phyloP scores from a whole-genome alignment of 2,329 filamentous ascomycete genomes.

The Calonectria montana region DNA sequence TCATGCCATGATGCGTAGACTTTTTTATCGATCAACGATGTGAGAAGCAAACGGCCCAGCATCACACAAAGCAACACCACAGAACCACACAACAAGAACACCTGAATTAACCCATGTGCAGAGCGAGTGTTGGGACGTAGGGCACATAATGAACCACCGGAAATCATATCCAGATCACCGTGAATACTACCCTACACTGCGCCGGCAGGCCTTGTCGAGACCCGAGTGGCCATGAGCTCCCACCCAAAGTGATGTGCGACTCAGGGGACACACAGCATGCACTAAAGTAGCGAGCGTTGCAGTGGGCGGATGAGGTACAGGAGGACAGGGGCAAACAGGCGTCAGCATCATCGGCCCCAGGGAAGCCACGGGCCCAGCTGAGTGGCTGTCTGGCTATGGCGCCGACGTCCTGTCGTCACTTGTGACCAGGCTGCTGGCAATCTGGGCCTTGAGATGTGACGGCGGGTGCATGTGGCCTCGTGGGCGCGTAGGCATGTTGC shows the following conservation, averaged over 20 bases:
- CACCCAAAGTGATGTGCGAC: neutral
- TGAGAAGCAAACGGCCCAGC: no score
- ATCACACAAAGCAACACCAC: neutral
- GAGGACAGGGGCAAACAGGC: neutral
- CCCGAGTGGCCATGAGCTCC: neutral
- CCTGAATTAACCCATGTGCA: neutral
- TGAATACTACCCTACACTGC: slow-evolving; percentile 1
- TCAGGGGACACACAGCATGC: neutral
- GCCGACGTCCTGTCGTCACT: neutral
- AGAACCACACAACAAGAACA: neutral
- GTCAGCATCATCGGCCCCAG: neutral
- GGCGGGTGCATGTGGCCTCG: slow-evolving; percentile 20
- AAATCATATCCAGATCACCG: neutral
- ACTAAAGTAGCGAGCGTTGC: neutral
- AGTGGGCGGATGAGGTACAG: neutral
- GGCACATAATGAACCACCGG: neutral
- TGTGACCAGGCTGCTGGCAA: slow-evolving; percentile 10
- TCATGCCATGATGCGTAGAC: neutral
- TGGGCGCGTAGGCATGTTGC: slow-evolving; percentile 19
- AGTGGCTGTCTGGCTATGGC: slow-evolving; percentile 18
- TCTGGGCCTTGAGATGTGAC: slow-evolving; percentile 20
- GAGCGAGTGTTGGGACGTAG: no score
- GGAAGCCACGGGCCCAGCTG: slow-evolving; percentile 18
- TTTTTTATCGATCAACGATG: no score
- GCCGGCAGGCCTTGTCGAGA: neutral